Base-by-base conservation (phyloP, 2,329 filamentous ascomycete species). In the Diaporthe sp. region DNA sequence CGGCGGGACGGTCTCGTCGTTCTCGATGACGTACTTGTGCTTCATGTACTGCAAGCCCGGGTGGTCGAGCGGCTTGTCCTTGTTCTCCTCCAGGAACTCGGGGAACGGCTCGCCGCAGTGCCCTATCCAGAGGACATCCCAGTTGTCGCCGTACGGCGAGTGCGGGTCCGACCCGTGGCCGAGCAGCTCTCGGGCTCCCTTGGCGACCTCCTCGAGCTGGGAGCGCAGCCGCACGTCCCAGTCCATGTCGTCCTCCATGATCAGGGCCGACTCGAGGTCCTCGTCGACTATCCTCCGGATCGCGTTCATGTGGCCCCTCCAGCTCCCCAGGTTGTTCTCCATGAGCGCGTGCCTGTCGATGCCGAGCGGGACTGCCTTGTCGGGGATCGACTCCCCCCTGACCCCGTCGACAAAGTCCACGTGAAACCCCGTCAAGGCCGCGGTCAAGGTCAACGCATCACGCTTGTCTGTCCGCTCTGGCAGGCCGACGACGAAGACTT, bases 91-190 rank as follows among this genome's bases (percentile, higher is more conserved):
- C 13, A 76, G 72, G 49, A 47, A 51, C 49, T 76, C 72, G 6
- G 82, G 82, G 72, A 85, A 82, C 12, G 80, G 79, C 57, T 82
- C 82, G 42, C 85, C 85, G 78, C 88, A 90, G 75, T 87, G 86
- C 25, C 88, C 88, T 3, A 90, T 81, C 87, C 88, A 89, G 22
- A 90, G 82, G 47, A 90, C 80, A 76, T 90, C 88, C 88, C 88
- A 90, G 73, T 85, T 81, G 67, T 85, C 84, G 10, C 88, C 88
- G 77, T 89, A 90, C 0, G 88, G 77, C 20, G 76, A 76, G 73
- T 47, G 73, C 12, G 58, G 76, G 75, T 42, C 37, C 71, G 49
- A 74, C 12, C 65, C 77, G 42, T 71, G 79, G 73, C 47, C 57
- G 37, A 53, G 70, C 61, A 76, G 44, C 78, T 72, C 31, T 37